A percentile compares a stretch with the other conserved stretches of the same genome.
Conservation (phyloP, 2,329 filamentous ascomycete genomes). For the Cladosporium sp. region DNA sequence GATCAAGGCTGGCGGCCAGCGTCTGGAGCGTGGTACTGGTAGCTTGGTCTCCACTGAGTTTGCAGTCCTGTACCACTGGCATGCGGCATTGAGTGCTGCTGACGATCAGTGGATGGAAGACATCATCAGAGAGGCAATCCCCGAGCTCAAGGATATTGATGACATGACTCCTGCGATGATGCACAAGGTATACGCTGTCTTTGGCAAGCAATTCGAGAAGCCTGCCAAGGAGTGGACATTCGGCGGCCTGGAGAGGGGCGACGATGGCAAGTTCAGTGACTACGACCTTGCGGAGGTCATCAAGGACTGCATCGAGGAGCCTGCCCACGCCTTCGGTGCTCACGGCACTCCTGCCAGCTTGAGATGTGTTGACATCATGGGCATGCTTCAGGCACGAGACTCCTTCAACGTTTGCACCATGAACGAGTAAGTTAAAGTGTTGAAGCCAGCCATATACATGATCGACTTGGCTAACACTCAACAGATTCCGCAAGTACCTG, state of each 20-base stretch:
- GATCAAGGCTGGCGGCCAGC: conserved; percentile 37
- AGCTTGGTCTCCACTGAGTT: conserved; percentile 46
- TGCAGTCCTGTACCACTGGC: conserved; percentile 46
- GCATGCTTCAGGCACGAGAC: conserved; percentile 41
- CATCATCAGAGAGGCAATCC: conserved; percentile 26
- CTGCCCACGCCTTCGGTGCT: conserved; percentile 48
- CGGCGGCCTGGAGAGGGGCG: conserved; percentile 35
- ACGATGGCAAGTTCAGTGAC: conserved; percentile 42
- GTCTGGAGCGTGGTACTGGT: conserved; percentile 40
- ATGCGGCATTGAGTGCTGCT: conserved; percentile 41
- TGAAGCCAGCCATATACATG: not conserved
- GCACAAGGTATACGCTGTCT: conserved; percentile 37
- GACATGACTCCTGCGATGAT: conserved; percentile 34
- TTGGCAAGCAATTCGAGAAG: conserved; percentile 24
- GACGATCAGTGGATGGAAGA: conserved; percentile 45
- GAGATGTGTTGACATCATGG: conserved; percentile 46
- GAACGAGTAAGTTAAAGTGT: conserved; percentile 41
- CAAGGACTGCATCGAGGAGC: conserved; percentile 45
- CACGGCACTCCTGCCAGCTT: conserved; percentile 44
- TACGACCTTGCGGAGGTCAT: conserved; percentile 41
- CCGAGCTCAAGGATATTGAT: conserved; percentile 33
- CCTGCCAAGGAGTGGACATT: conserved; percentile 39
- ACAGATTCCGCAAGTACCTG: conserved; percentile 33
- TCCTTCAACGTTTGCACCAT: conserved; percentile 41
- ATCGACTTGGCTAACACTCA: not conserved